phyloP scores from a whole-genome alignment of 2,329 filamentous ascomycete genomes.

The Pestalotiopsis sp. region DNA sequence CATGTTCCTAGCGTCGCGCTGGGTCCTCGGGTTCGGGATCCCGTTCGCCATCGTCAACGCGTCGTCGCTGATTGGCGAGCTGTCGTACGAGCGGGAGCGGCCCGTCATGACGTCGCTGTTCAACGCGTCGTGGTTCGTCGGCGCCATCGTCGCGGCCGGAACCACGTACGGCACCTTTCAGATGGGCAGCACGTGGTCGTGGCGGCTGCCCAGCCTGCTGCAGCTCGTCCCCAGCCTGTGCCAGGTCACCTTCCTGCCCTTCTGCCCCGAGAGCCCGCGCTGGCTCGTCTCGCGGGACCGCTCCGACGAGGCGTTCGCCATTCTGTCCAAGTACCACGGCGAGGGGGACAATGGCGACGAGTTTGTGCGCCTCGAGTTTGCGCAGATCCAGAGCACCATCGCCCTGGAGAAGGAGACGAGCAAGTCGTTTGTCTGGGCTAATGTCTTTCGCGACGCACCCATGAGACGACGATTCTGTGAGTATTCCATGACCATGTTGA shows the following conservation, averaged over 20 bases:
- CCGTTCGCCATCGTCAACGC: conserved; percentile 41
- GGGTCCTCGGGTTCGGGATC: conserved; percentile 43
- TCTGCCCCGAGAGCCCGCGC: conserved; percentile 43
- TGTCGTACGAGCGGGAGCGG: conserved; percentile 56
- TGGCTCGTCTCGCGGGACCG: conserved; percentile 43
- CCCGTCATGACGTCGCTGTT: conserved; percentile 54
- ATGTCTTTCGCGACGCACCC: conserved; percentile 33
- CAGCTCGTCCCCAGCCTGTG: conserved; percentile 32
- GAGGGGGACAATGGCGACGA: conserved; percentile 54
- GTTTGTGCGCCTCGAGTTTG: conserved; percentile 57
- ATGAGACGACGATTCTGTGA: conserved; percentile 33
- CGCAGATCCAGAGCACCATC: conserved; percentile 56
- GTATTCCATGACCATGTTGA: neutral
- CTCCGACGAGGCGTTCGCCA: conserved; percentile 40
- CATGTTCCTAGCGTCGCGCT: conserved; percentile 51
- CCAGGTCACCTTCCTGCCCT: conserved; percentile 41
- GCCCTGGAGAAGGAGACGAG: conserved; percentile 47
- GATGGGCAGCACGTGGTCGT: conserved; percentile 40
- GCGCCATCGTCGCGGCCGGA: conserved; percentile 42
- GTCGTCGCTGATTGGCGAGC: conserved; percentile 50
- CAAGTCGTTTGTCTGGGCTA: conserved; percentile 39
- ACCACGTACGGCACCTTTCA: conserved; percentile 45
- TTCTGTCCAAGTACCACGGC: conserved; percentile 45
- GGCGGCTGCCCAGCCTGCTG: conserved; percentile 42
- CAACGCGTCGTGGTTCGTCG: conserved; percentile 54